Evolutionary conservation across 1,139 yeast species (phyloP).

Genomic region (Hansenula lynferdii): DNA sequence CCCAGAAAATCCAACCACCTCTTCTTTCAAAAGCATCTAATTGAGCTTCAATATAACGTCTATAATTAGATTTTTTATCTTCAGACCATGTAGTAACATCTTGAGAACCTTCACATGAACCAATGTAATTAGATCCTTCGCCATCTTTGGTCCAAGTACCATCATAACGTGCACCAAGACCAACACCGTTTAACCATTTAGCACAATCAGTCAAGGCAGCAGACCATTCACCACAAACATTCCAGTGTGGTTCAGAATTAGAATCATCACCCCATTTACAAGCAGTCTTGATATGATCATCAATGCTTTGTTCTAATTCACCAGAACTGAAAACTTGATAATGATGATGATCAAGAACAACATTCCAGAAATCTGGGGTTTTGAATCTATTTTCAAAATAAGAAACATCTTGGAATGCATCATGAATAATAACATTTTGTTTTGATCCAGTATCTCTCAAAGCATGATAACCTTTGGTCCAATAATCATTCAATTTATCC

Average conservation of each 20-base stretch:
- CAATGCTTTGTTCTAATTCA: conserved; percentile 51
- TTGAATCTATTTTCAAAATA: conserved; percentile 59
- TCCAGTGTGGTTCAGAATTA: conserved; percentile 60
- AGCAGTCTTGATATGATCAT: conserved; percentile 57
- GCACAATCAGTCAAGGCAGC: conserved; percentile 96
- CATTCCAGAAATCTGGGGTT: conserved; percentile 49
- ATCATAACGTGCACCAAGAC: conserved; percentile 81
- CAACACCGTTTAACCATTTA: conserved; percentile 87
- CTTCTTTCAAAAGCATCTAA: conserved; percentile 73
- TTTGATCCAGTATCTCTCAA: conserved; percentile 26
- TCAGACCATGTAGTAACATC: conserved; percentile 58
- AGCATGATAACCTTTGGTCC: conserved; percentile 32
- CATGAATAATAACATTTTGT: conserved; percentile 33
- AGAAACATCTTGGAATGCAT: conserved; percentile 54
- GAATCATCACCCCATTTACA: conserved; percentile 57
- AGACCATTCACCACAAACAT: conserved; percentile 86
- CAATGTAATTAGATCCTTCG: conserved; percentile 42
- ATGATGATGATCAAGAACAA: conserved; percentile 84
- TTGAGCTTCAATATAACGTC: conserved; percentile 84
- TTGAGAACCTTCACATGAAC: conserved; percentile 58
- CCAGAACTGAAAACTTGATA: conserved; percentile 78
- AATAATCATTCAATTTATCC: conserved; percentile 53
- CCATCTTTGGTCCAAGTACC: conserved; percentile 43
- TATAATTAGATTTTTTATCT: conserved; percentile 49
- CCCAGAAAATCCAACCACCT: conserved; percentile 91